Evolutionary conservation across 805 yeast species (phyloP), one percentile per base, ranked within the genome.

Genomic region (Kuraishia ogatae): DNA sequence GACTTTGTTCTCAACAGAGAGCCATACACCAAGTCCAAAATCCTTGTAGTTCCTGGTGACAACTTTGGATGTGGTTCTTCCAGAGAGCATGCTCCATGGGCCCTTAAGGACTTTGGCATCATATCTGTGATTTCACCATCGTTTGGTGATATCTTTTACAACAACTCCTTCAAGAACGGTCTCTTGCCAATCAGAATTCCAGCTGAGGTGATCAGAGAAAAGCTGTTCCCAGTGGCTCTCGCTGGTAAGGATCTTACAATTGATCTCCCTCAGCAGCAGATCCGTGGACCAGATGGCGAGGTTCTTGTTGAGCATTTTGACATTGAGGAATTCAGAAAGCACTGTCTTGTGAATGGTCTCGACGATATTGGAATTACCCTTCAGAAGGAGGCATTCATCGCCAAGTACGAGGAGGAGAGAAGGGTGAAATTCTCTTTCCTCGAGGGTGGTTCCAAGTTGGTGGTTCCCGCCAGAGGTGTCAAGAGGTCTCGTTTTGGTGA

Each of bases 61-160:
- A 94, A 94, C 78, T 94, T 94, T 69, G 99, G 99, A 62, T 94
- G 99, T 77, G 99, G 99, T 66, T 92, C 97, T 48, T 92, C 97
- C 1, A 89, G 99, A 81, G 99, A 94, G 73, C 99, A 94, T 67
- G 99, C 99, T 39, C 98, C 99, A 56, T 94, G 99, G 99, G 98
- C 99, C 1, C 80, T 94, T 62, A 92, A 91, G 66, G 99, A 94
- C 74, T 94, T 94, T 66, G 99, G 99, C 72, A 91, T 94, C 71
- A 86, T 88, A 71, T 86, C 93, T 60, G 88, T 94, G 66, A 92
- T 94, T 71, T 98, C 98, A 5, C 99, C 98, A 56, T 91, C 97
- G 0, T 94, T 93, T 64, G 99, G 98, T 71, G 99, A 94, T 73
- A 94, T 94, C 64, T 94, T 94, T 79, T 92, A 89, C 83, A 94